Percentiles rank a stretch among this genome's conserved stretches.
phyloP scores from a whole-genome alignment of 2,329 filamentous ascomycete genomes.

The Keithomyces neogunnii region DNA sequence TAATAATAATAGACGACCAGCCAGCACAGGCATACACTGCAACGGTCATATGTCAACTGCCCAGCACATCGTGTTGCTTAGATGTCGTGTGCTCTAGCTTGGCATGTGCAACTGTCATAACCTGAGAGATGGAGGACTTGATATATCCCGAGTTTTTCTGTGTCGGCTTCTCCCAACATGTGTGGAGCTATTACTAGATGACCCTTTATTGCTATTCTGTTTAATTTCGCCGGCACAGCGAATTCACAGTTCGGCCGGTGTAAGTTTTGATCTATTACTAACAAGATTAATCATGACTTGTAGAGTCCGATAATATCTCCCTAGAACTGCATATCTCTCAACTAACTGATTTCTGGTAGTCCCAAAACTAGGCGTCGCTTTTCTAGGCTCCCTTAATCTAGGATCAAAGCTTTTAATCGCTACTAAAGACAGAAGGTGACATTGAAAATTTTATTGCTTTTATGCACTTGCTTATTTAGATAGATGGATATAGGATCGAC shows the following conservation, averaged over 20 bases:
- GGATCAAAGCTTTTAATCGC: slow-evolving; percentile 17
- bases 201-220: slow-evolving; percentile 29
- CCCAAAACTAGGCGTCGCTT: slow-evolving; percentile 49
- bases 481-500: slow-evolving; percentile 75
- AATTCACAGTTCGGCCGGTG: slow-evolving; percentile 65
- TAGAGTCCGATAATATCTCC: slow-evolving; percentile 85
- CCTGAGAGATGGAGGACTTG: slow-evolving; percentile 40
- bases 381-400: slow-evolving; percentile 24
- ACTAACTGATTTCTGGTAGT: slow-evolving; percentile 54
- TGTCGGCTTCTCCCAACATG: slow-evolving; percentile 33
- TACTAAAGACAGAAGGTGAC: slow-evolving; percentile 50
- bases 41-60: too few relatives aligned
- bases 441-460: slow-evolving; percentile 64
- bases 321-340: slow-evolving; percentile 77
- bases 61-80: too few relatives aligned
- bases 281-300: slow-evolving; percentile 93
- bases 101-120: slow-evolving; percentile 5
- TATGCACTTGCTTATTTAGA: slow-evolving; percentile 81
- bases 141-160: slow-evolving; percentile 39
- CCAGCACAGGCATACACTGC: too few relatives aligned
- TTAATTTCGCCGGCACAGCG: slow-evolving; percentile 59
- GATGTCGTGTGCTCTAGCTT: too few relatives aligned
- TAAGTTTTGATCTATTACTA: slow-evolving; percentile 89
- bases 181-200: slow-evolving; percentile 34
- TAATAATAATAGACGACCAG: too few relatives aligned